phyloP scores from a whole-genome alignment of 495 filamentous ascomycete species.

The Aspergillus cristatus region DNA sequence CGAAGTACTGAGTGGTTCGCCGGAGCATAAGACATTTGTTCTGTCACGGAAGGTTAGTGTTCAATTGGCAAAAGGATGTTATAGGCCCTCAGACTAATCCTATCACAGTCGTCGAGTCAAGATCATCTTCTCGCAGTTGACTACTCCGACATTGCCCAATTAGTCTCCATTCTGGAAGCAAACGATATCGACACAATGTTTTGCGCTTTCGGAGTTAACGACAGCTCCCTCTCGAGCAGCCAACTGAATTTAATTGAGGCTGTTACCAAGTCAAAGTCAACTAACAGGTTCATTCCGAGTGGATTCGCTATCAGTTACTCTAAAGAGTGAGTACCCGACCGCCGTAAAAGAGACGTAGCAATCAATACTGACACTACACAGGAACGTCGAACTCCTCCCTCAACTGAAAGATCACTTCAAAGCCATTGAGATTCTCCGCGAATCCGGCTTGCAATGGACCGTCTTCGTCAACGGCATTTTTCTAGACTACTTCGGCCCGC shows the following conservation, averaged over 20 bases:
- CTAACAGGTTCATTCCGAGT: slow-evolving; percentile 30
- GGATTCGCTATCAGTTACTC: slow-evolving; percentile 19
- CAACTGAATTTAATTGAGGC: slow-evolving; percentile 27
- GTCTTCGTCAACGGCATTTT: slow-evolving; percentile 32
- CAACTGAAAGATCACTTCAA: slow-evolving; percentile 11
- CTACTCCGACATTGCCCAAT: slow-evolving; percentile 21
- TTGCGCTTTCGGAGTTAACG: slow-evolving; percentile 24
- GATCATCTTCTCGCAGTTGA: slow-evolving; percentile 24
- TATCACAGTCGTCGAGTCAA: too few species aligned
- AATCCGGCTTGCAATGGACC: slow-evolving; percentile 29
- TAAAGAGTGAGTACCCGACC: slow-evolving; percentile 1
- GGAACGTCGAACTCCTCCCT: background rate
- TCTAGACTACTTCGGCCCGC: slow-evolving; percentile 33
- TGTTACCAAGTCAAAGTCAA: slow-evolving; percentile 23
- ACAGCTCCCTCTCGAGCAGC: slow-evolving; percentile 5
- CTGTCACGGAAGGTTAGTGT: slow-evolving; percentile 31
- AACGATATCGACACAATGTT: slow-evolving; percentile 36
- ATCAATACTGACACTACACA: background rate
- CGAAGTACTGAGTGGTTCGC: slow-evolving; percentile 20
- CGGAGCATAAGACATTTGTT: slow-evolving; percentile 28
- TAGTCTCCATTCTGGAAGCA: slow-evolving; percentile 24
- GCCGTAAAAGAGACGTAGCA: too few species aligned
- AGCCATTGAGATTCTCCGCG: slow-evolving; percentile 8
- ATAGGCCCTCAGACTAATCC: too few species aligned
- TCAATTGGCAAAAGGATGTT: too few species aligned